Percentiles rank a stretch among this genome's conserved stretches.
These are phyloP conservation scores for Rheum nobile DNA, from an alignment of 148 eudicot genomes.

Conservation along the genomic window DNA sequence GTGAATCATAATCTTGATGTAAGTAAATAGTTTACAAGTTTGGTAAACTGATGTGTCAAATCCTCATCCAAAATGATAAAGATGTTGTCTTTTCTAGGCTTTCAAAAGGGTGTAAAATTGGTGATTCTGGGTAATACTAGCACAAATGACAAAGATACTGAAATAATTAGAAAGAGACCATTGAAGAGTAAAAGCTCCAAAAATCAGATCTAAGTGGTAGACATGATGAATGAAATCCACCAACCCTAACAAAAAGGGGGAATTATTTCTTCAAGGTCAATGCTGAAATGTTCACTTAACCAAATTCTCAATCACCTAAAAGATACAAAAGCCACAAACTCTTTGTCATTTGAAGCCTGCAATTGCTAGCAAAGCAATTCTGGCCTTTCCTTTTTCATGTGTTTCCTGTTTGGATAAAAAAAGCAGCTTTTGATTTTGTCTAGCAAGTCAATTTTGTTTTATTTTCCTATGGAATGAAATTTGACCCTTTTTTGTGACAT, in stretches of 20 bases:
- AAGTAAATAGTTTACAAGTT: background rate
- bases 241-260: background rate
- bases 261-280: background rate
- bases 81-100: background rate
- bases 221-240: slow-evolving; percentile 7
- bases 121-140: background rate
- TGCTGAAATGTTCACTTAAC: background rate
- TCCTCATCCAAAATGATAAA: background rate
- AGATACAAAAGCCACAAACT: background rate
- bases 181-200: background rate
- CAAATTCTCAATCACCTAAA: background rate
- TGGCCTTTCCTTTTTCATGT: background rate
- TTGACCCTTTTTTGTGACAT: background rate
- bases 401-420: background rate
- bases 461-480: background rate
- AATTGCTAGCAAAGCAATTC: background rate
- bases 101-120: background rate
- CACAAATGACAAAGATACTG: slow-evolving; percentile 5
- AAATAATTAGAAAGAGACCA: background rate
- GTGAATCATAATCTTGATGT: background rate
- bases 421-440: slow-evolving; percentile 3
- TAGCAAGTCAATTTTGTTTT: background rate
- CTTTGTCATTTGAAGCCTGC: background rate
- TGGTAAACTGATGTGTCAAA: background rate
- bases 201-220: background rate